These are phyloP conservation scores for Hyaloscypha bicolor DNA, from an alignment of 495 filamentous ascomycete genomes.

Conservation along the genomic window DNA sequence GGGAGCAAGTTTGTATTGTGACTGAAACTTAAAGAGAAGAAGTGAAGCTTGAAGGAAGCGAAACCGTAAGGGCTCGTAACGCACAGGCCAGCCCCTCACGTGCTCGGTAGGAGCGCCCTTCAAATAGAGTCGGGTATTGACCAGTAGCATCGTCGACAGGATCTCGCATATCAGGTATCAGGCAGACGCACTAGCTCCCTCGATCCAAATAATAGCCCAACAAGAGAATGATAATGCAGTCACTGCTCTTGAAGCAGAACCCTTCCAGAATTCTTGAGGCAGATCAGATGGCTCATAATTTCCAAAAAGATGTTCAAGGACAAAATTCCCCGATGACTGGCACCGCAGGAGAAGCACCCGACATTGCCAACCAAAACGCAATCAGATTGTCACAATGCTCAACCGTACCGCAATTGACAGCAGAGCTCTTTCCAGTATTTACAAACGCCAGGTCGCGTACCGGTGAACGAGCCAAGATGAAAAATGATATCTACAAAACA, in stretches of 20 bases:
- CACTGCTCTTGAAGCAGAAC: no score
- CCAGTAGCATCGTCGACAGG: background rate
- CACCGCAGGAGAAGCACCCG: background rate
- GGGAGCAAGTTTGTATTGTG: no score
- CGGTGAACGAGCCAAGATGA: background rate
- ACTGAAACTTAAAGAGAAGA: no score
- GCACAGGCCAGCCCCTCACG: background rate
- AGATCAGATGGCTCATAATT: slow-evolving; percentile 1
- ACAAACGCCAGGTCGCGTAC: background rate
- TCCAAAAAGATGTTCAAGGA: background rate
- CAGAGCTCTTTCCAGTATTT: background rate
- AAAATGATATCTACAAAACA: slow-evolving; percentile 2
- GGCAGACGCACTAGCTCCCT: background rate
- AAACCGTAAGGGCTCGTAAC: background rate
- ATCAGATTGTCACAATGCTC: background rate
- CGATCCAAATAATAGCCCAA: background rate
- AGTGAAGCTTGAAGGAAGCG: background rate
- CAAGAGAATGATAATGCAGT: background rate
- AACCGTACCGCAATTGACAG: background rate
- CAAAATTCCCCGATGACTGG: background rate
- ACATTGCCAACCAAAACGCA: background rate
- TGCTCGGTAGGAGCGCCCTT: background rate
- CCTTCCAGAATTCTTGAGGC: background rate
- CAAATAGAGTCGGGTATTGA: background rate
- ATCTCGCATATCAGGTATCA: background rate